Evolutionary conservation across 2,329 filamentous ascomycete genomes (phyloP).

Genomic region (Zasmidium citrigriseum): DNA sequence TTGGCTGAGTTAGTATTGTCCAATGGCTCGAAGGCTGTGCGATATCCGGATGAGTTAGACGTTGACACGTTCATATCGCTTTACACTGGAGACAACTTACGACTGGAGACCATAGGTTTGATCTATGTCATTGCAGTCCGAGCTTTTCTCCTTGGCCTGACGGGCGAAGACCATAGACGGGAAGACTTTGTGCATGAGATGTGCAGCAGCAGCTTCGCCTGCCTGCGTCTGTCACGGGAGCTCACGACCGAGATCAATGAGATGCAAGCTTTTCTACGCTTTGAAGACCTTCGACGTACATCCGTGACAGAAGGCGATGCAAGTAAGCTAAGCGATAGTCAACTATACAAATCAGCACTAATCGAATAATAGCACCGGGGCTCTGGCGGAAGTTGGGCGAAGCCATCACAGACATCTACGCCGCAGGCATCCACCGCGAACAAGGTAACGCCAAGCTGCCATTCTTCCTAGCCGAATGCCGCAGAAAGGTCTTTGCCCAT

Average conservation of each 20-base stretch:
- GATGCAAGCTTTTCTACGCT: constrained; percentile 1
- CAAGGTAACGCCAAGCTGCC: constrained; percentile 10
- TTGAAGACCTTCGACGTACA: neutral
- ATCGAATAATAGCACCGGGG: constrained; percentile 6
- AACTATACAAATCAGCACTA: neutral
- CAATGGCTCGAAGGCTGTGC: neutral
- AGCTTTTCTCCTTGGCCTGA: constrained; percentile 11
- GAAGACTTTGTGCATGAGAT: constrained; percentile 14
- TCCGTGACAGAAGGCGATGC: constrained; percentile 9
- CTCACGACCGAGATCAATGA: constrained; percentile 17
- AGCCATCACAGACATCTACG: constrained; percentile 54
- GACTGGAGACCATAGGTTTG: constrained; percentile 23
- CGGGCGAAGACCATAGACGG: constrained; percentile 3
- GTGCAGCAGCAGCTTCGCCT: constrained; percentile 13
- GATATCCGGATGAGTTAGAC: neutral
- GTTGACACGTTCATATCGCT: constrained; percentile 10
- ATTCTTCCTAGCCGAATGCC: constrained; percentile 22
- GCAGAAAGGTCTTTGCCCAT: constrained; percentile 15
- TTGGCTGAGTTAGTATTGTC: neutral
- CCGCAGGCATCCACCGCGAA: constrained; percentile 23
- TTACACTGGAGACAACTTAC: constrained; percentile 19
- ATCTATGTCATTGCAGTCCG: constrained; percentile 21
- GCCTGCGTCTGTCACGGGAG: constrained; percentile 14
- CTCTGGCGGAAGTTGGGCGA: constrained; percentile 8
- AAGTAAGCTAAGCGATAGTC: constrained; percentile 9